Evolutionary conservation across 192 early-diverging fungal species (phyloP).

Genomic region (Coemansia sp.): DNA sequence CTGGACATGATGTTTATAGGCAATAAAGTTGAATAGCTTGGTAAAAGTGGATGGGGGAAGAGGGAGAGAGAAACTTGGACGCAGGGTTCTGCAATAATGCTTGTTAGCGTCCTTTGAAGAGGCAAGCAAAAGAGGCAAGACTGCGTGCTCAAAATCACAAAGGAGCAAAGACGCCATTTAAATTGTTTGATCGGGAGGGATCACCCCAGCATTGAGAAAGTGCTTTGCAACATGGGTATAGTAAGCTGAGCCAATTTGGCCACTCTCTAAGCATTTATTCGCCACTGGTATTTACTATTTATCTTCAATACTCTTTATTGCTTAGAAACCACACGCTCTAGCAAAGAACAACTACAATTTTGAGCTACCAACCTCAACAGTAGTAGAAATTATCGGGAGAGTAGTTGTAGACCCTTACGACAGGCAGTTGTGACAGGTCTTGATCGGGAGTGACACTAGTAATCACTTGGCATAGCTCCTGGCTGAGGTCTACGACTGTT

Average conservation of each 20-base stretch:
- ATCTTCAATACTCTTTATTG: too few relatives aligned
- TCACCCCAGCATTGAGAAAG: too few relatives aligned
- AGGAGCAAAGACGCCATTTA: neutral
- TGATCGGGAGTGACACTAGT: neutral
- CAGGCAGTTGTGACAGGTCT: neutral
- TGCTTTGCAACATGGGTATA: neutral
- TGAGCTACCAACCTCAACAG: neutral
- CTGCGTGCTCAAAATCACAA: neutral
- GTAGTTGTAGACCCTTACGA: neutral
- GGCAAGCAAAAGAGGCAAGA: too few relatives aligned
- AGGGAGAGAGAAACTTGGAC: too few relatives aligned
- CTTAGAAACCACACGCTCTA: neutral
- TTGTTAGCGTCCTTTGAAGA: too few relatives aligned
- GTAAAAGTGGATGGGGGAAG: too few relatives aligned
- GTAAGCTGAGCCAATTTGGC: neutral
- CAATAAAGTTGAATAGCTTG: too few relatives aligned
- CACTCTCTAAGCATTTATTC: too few relatives aligned
- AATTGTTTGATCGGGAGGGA: neutral
- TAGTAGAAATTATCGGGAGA: neutral
- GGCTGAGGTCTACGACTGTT: neutral
- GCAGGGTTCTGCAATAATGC: too few relatives aligned
- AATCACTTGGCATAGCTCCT: neutral
- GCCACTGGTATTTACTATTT: too few relatives aligned
- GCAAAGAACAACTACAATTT: neutral
- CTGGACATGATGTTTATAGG: too few relatives aligned